Evolutionary conservation across 148 eudicot species (phyloP), one percentile per base, ranked within the genome.

Genomic region (Suaeda aralocaspica): DNA sequence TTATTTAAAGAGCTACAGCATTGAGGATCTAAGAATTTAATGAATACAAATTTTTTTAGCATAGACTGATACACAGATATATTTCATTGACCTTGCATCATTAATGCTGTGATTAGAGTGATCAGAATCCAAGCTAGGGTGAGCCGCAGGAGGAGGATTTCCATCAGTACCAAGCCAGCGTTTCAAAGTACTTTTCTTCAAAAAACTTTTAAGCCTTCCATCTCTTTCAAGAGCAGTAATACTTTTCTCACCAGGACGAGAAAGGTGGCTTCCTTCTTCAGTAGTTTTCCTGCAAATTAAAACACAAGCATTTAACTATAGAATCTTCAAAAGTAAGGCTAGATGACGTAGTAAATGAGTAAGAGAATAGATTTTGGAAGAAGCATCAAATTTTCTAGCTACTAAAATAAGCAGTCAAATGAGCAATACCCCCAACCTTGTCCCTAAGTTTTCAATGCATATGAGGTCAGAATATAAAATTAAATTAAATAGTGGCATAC

Each of bases 131-230:
- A 73, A 74, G 74, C 72, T 80, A 39, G 86, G 58, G 69, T 58
- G 87, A 77, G 76, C 72, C 59, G 73, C 82, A 77, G 60, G 21
- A 59, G 77, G 77, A 72, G 74, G 73, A 34, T 65, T 82, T 77
- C 73, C 84, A 44, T 45, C 66, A 9, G 79, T 55, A 51, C 84
- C 91, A 52, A 87, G 77, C 93, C 89, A 87, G 19, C 81, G 88
- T 56, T 74, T 86, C 74, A 87, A 76, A 63, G 86, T 79, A 67
- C 87, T 80, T 75, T 64, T 95, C 84, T 86, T 89, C 49, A 82
- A 76, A 61, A 95, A 64, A 77, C 73, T 89, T 78, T 83, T 95
- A 21, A 91, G 66, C 77, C 63, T 89, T 70, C 96, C 90, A 59
- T 89, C 93, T 75, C 78, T 80, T 58, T 77, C 92, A 66, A 61